Base-by-base conservation (phyloP, 139 green algal species). In the Volvox reticuliferus region DNA sequence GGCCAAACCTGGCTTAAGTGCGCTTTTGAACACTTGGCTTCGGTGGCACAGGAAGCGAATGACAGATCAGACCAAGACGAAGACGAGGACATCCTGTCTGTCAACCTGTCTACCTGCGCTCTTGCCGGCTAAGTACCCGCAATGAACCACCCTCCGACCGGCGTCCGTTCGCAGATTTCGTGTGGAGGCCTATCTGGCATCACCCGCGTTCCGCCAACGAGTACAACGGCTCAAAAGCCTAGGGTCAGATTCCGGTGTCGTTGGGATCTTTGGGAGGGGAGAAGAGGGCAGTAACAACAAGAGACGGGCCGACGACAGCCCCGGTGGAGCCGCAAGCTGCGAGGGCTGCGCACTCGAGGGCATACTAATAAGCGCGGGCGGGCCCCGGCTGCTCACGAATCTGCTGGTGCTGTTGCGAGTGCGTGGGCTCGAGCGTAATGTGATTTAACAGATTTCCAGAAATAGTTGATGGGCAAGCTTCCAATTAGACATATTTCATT, bases 331-430 rank as follows among this genome's bases (percentile, higher is more conserved):
- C 13, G 50, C 14, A 3, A 32, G n/a, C n/a, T 55, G 61, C 30
- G 30, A 36, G 2, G 81, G 30, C 1, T 87, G 61, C 24, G 61
- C 30, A 9, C 6, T n/a, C 14, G 84, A 82, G 37, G 86, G 86
- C 55, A 84, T 90, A 12, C 30, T 90, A 17, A 37, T 90, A n/a
- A 21, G 26, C 24, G 86, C 86, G 12, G 86, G 86, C 0, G 86
- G 86, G 6, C 86, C 86, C 28, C 73, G 75, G 86, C 86, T 90
- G 86, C 73, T 90, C 30, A 90, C 86, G 21, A 90, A 90, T 65
- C 26, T 82, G 5, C 5, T 90, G 32, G 86, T 90, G 55, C 75
- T 90, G 50, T 61, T 90, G 50, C 50, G 73, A 75, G 86, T 90
- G 55, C 0, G 86, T 55, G 44, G n/a, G n/a, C n/a, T n/a, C n/a